Evolutionary conservation across 139 green algal species (phyloP).

Genomic region (Picochlorum sp.): DNA sequence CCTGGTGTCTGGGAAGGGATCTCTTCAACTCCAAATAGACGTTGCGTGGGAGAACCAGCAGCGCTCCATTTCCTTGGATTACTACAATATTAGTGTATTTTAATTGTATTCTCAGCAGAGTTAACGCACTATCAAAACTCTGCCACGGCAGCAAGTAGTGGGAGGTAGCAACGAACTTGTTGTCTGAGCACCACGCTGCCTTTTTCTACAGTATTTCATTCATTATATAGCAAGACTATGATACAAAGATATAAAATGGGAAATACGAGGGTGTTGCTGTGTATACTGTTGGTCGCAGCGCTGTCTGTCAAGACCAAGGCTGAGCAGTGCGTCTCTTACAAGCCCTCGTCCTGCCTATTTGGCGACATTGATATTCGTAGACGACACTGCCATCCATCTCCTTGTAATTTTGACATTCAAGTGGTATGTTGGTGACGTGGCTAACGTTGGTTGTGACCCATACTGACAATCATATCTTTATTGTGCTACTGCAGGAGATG

Average conservation of each 20-base stretch:
- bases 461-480: not conserved
- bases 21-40: too few relatives aligned
- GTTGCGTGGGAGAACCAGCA: too few relatives aligned
- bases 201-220: not conserved
- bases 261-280: not conserved
- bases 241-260: not conserved
- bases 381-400: slow-evolving; percentile 1
- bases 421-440: not conserved
- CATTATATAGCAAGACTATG: not conserved
- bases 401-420: slow-evolving; percentile 5
- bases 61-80: too few relatives aligned
- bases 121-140: too few relatives aligned
- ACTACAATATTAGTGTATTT: too few relatives aligned
- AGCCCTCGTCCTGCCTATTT: not conserved
- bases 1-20: too few relatives aligned
- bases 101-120: too few relatives aligned
- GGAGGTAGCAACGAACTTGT: too few relatives aligned
- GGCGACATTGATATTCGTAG: not conserved
- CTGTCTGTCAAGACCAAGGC: not conserved
- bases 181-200: too few relatives aligned
- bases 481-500: not conserved
- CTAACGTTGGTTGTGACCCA: too few relatives aligned
- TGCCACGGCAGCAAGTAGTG: too few relatives aligned
- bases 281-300: not conserved
- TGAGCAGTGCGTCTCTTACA: slow-evolving; percentile 8